These are phyloP conservation scores for Globisporangium ultimum DNA, from an alignment of 352 stramenopile genomes.

Conservation along the genomic window DNA sequence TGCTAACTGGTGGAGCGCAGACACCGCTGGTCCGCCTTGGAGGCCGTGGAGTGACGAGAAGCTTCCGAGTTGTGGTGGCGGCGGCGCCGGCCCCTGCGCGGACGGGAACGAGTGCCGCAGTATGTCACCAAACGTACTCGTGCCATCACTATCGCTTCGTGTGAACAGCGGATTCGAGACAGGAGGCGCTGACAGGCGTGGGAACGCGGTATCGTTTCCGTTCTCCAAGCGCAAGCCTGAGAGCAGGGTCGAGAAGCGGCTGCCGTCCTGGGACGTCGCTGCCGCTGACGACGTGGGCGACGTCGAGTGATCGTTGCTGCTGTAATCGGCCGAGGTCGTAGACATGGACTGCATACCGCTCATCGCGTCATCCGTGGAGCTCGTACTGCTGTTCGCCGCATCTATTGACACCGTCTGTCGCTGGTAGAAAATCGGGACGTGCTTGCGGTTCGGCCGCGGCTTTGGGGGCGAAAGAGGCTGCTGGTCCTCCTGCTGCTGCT, in stretches of 20 bases:
- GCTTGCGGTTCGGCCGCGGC: slow-evolving; percentile 75
- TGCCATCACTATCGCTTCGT: slow-evolving; percentile 52
- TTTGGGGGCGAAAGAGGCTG: slow-evolving; percentile 51
- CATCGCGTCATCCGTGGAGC: slow-evolving; percentile 33
- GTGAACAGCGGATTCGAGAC: slow-evolving; percentile 53
- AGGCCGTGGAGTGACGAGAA: slow-evolving; percentile 14
- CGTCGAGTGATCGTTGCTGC: slow-evolving; percentile 14
- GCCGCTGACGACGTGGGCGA: slow-evolving; percentile 18
- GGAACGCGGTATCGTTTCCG: slow-evolving; percentile 11
- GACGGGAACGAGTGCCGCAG: slow-evolving; percentile 41
- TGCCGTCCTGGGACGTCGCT: slow-evolving; percentile 17
- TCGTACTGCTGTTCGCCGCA: slow-evolving; percentile 26
- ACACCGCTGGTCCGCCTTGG: slow-evolving; percentile 14
- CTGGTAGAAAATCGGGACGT: slow-evolving; percentile 83
- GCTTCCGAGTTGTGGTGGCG: slow-evolving; percentile 13
- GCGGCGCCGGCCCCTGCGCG: slow-evolving; percentile 11
- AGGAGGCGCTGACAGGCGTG: slow-evolving; percentile 18
- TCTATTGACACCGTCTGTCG: slow-evolving; percentile 15
- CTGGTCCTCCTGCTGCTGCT: slow-evolving; percentile 7
- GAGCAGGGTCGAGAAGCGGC: slow-evolving; percentile 24
- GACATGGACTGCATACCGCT: slow-evolving; percentile 27
- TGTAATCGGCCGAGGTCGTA: slow-evolving; percentile 21
- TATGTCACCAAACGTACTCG: slow-evolving; percentile 41
- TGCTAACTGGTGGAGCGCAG: slow-evolving; percentile 55
- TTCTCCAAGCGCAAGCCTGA: slow-evolving; percentile 27